Percentiles rank a stretch among this genome's conserved stretches.
Evolutionary conservation across 176 grass and related monocot genomes (phyloP).

Genomic region (Carex parvula): DNA sequence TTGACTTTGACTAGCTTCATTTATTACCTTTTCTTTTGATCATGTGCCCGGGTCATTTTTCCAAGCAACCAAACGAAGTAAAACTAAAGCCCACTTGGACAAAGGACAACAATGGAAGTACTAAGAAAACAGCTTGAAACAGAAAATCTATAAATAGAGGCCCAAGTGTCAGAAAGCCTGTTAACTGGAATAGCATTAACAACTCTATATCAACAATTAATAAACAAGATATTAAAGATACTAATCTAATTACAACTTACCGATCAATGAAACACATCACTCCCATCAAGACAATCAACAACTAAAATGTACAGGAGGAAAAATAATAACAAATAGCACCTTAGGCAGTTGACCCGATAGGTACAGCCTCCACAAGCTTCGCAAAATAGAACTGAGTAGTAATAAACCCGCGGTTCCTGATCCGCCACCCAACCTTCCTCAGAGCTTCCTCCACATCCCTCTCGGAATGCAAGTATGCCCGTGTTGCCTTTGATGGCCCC

Average conservation of each 20-base stretch:
- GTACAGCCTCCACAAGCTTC: slow-evolving; percentile 75
- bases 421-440: slow-evolving; percentile 59
- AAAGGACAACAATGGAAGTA: background rate
- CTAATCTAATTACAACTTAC: slow-evolving; percentile 22
- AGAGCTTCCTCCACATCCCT: slow-evolving; percentile 73
- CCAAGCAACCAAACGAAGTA: background rate
- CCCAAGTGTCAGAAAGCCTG: background rate
- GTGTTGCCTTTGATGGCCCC: slow-evolving; percentile 81
- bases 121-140: background rate
- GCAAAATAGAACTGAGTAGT: slow-evolving; percentile 98
- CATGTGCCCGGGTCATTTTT: background rate
- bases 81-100: background rate
- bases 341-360: slow-evolving; percentile 23
- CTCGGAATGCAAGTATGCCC: slow-evolving; percentile 80
- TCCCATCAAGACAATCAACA: background rate
- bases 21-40: background rate
- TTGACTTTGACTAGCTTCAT: background rate
- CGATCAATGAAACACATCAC: background rate
- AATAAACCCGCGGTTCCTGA: slow-evolving; percentile 64
- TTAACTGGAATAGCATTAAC: background rate
- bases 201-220: slow-evolving; percentile 3
- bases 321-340: background rate
- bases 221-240: background rate
- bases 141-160: background rate
- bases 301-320: slow-evolving; percentile 14